phyloP scores from a whole-genome alignment of 2,329 filamentous ascomycete genomes.

The Scytalidium sp. region DNA sequence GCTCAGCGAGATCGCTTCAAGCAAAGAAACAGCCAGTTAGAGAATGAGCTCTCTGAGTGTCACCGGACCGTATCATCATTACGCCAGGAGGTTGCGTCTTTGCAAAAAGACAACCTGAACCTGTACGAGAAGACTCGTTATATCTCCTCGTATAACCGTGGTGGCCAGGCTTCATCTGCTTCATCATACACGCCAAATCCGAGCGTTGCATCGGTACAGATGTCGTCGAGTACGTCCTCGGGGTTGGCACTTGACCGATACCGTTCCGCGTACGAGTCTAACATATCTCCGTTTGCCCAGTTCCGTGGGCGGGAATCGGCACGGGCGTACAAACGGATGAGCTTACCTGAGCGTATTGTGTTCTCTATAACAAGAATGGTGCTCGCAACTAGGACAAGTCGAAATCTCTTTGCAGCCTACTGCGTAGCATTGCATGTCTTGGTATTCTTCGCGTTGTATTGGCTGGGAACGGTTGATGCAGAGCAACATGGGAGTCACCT shows the following conservation, averaged over 20 bases:
- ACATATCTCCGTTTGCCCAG: constrained; percentile 91
- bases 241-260: constrained; percentile 79
- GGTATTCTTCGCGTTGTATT: constrained; percentile 84
- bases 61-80: constrained; percentile 82
- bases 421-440: constrained; percentile 85
- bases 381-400: constrained; percentile 81
- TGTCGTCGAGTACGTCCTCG: constrained; percentile 58
- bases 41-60: constrained; percentile 81
- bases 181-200: constrained; percentile 69
- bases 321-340: constrained; percentile 90
- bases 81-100: constrained; percentile 82
- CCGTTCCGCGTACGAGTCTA: constrained; percentile 88
- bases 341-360: constrained; percentile 81
- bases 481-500: constrained; percentile 39
- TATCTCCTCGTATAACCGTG: constrained; percentile 86
- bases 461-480: constrained; percentile 69
- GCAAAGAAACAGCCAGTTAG: constrained; percentile 87
- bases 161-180: constrained; percentile 56
- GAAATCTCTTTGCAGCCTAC: constrained; percentile 92
- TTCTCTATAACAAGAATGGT: constrained; percentile 91
- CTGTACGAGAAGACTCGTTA: constrained; percentile 98
- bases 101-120: constrained; percentile 94
- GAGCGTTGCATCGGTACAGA: constrained; percentile 68
- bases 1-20: constrained; percentile 98
- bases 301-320: constrained; percentile 93